phyloP scores from a whole-genome alignment of 805 yeast species.

The Spathaspora gorwiae region DNA sequence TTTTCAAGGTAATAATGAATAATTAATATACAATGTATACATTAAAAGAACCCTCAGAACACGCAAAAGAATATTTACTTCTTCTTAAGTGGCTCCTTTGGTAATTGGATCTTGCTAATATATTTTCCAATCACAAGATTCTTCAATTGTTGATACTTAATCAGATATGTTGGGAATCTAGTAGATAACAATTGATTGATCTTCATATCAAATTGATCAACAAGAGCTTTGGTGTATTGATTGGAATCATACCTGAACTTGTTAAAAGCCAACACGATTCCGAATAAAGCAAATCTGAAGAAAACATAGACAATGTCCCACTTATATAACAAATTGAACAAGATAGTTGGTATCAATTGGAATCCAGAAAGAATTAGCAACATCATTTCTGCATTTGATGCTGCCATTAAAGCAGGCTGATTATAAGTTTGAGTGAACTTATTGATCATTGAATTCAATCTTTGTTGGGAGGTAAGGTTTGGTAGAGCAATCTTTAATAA shows the following conservation, averaged over 20 bases:
- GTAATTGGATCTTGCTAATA: constrained; percentile 20
- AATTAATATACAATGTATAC: too few relatives aligned
- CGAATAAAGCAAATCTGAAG: constrained; percentile 32
- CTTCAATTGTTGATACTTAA: constrained; percentile 19
- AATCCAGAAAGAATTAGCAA: constrained; percentile 18
- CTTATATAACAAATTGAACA: constrained; percentile 26
- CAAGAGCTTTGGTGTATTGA: constrained; percentile 31
- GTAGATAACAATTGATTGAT: constrained; percentile 21
- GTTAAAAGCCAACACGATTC: constrained; percentile 24
- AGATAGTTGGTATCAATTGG: constrained; percentile 20
- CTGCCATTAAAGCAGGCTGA: constrained; percentile 33
- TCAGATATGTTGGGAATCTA: constrained; percentile 11
- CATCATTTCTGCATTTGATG: constrained; percentile 34
- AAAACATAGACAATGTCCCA: constrained; percentile 29
- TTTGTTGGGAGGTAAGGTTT: constrained; percentile 23
- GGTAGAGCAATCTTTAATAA: constrained; percentile 32
- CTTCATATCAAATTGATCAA: constrained; percentile 43
- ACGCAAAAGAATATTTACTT: background rate
- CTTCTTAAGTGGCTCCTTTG: constrained; percentile 11
- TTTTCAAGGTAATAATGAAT: too few relatives aligned
- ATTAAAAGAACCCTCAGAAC: too few relatives aligned
- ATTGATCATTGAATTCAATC: constrained; percentile 23
- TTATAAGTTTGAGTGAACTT: constrained; percentile 27
- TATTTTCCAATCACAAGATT: constrained; percentile 10
- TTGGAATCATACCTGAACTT: constrained; percentile 33